phyloP scores from a whole-genome alignment of 2,329 filamentous ascomycete genomes.

The Aspergillus puulaauensis region DNA sequence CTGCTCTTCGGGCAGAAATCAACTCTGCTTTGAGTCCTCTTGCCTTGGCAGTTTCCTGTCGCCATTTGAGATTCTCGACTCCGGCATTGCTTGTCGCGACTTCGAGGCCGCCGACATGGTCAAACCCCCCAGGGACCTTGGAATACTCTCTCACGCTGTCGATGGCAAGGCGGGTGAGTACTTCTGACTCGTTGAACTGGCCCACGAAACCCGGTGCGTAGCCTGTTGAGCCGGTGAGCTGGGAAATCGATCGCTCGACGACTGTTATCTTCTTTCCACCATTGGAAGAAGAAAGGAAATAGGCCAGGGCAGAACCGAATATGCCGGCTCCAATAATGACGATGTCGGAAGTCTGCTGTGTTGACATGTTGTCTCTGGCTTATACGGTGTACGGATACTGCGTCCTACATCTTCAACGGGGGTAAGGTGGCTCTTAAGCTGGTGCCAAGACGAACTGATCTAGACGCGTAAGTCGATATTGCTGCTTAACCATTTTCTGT shows the following conservation, averaged over 20 bases:
- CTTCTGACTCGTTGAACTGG: slow-evolving; percentile 33
- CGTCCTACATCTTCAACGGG: neutral
- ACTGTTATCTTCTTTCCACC: slow-evolving; percentile 20
- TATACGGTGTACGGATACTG: no score
- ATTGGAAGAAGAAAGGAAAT: slow-evolving; percentile 26
- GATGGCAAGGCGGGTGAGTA: slow-evolving; percentile 31
- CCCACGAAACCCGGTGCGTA: slow-evolving; percentile 37
- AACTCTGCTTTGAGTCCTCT: slow-evolving; percentile 26
- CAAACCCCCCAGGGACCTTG: slow-evolving; percentile 28
- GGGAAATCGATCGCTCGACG: slow-evolving; percentile 27
- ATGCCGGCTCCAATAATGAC: slow-evolving; percentile 34
- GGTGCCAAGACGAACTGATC: neutral
- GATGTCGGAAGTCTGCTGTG: slow-evolving; percentile 12
- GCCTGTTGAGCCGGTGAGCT: slow-evolving; percentile 31
- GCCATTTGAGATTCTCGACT: slow-evolving; percentile 16
- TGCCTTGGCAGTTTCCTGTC: slow-evolving; percentile 19
- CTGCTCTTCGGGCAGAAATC: slow-evolving; percentile 22
- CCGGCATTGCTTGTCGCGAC: slow-evolving; percentile 23
- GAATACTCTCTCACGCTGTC: slow-evolving; percentile 31
- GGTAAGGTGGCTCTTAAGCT: neutral
- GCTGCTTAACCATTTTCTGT: neutral
- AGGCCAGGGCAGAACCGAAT: slow-evolving; percentile 34
- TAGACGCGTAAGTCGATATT: neutral
- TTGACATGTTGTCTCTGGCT: neutral
- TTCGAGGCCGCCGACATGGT: slow-evolving; percentile 27